A percentile compares a stretch with the other conserved stretches of the same genome.
Conservation (phyloP, 768 basidiomycete species). For the Myochromella boudieri region DNA sequence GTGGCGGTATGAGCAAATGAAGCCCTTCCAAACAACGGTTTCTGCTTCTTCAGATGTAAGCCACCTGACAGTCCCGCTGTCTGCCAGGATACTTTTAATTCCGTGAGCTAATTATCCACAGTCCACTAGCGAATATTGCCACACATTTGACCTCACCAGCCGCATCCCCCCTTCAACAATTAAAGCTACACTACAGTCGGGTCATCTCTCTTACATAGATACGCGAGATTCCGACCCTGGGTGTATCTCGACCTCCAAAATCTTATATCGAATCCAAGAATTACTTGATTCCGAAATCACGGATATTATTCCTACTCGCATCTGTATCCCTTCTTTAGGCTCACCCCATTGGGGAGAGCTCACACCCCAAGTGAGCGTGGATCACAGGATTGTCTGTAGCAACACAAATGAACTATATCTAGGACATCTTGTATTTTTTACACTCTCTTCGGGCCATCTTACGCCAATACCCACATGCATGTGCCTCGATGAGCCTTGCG, state of each 20-base stretch:
- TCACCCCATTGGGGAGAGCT: slow-evolving; percentile 72
- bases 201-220: slow-evolving; percentile 32
- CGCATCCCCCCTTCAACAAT: slow-evolving; percentile 54
- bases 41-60: slow-evolving; percentile 46
- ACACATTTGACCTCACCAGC: slow-evolving; percentile 69
- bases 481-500: slow-evolving; percentile 68
- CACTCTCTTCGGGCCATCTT: slow-evolving; percentile 63
- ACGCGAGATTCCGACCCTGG: slow-evolving; percentile 3
- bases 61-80: slow-evolving; percentile 4
- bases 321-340: slow-evolving; percentile 65
- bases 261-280: slow-evolving; percentile 26
- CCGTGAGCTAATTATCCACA: slow-evolving; percentile 27
- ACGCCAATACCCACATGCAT: slow-evolving; percentile 54
- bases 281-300: slow-evolving; percentile 24
- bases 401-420: slow-evolving; percentile 1
- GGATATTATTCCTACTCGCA: slow-evolving; percentile 30
- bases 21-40: slow-evolving; percentile 87
- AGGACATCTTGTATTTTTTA: slow-evolving; percentile 77
- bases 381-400: not conserved
- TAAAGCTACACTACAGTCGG: slow-evolving; percentile 39
- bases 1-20: slow-evolving; percentile 96
- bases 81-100: not conserved
- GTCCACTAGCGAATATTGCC: slow-evolving; percentile 62
- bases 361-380: slow-evolving; percentile 45
- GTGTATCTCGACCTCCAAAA: slow-evolving; percentile 17